phyloP scores from a whole-genome alignment of 192 early-diverging fungal species.

The Entrophospora sp. region DNA sequence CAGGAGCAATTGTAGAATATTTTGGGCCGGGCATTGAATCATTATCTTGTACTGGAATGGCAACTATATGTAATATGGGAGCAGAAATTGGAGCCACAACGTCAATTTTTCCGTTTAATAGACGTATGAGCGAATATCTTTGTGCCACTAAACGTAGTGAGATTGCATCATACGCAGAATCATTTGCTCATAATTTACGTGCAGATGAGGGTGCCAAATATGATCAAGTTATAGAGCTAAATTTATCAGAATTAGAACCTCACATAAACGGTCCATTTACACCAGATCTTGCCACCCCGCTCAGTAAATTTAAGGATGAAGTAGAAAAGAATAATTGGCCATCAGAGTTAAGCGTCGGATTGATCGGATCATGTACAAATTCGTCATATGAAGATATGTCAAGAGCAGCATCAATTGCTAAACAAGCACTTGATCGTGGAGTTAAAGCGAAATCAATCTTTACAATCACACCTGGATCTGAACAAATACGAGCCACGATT shows the following conservation, averaged over 20 bases:
- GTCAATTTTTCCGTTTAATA: slow-evolving; percentile 93
- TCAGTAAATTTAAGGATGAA: slow-evolving; percentile 86
- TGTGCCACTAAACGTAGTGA: slow-evolving; percentile 71
- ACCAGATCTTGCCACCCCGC: slow-evolving; percentile 86
- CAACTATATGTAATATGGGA: slow-evolving; percentile 99
- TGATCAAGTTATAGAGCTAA: slow-evolving; percentile 91
- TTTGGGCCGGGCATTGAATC: slow-evolving; percentile 91
- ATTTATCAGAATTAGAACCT: slow-evolving; percentile 88
- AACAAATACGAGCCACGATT: slow-evolving; percentile 96
- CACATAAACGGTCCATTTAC: slow-evolving; percentile 97
- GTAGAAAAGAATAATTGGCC: slow-evolving; percentile 85
- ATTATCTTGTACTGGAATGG: slow-evolving; percentile 96
- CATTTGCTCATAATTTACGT: slow-evolving; percentile 81
- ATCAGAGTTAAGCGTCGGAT: slow-evolving; percentile 73
- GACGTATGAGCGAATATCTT: slow-evolving; percentile 87
- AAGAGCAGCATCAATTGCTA: slow-evolving; percentile 77
- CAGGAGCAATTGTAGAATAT: slow-evolving; percentile 96
- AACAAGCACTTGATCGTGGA: slow-evolving; percentile 75
- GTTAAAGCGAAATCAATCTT: slow-evolving; percentile 76
- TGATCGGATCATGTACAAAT: slow-evolving; percentile 99
- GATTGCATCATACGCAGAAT: slow-evolving; percentile 71
- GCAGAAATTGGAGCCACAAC: slow-evolving; percentile 98
- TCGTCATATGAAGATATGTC: slow-evolving; percentile 97
- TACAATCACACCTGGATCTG: slow-evolving; percentile 92
- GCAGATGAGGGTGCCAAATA: slow-evolving; percentile 83